Evolutionary conservation across 768 basidiomycete species (phyloP), one percentile per base, ranked within the genome.

Genomic region (Boletus subcaerulescens): DNA sequence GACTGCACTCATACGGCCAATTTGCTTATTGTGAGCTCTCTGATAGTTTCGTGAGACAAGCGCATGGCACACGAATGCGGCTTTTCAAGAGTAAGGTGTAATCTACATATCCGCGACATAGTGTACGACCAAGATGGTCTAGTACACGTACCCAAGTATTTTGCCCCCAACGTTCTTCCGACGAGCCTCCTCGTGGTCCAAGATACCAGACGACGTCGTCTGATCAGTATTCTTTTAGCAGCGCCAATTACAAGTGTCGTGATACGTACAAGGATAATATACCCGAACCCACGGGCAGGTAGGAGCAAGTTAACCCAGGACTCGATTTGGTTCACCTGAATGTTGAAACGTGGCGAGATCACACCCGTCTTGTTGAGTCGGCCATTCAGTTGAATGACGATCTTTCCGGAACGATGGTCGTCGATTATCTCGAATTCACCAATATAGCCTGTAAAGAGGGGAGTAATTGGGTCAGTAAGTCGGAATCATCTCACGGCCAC

Each of bases 311-410:
- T 94, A 80, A 98, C 93, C 96, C 96, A 98, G 60, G 81, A 79
- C 76, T 96, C 92, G 67, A 98, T 97, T 71, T 95, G 88, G 65
- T 74, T 86, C 58, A 91, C 87, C 71, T 94, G 91, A 65, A 98
- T 85, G 77, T 98, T 98, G 84, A 92, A 98, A 51, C 97, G 90
- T 42, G 96, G 95, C n/a, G 95, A 98, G 76, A 98, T 98, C 71
- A 99, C 96, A 65, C 96, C 97, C n/a, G 88, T 89, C 80, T 99
- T 99, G 84, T 99, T 99, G 65, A 99, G 84, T 57, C 93, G 91
- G 44, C 97, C 97, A 69, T 97, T 99, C 54, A 99, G 86, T 77
- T 99, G 95, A 65, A 98, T 84, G 67, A 99, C 95, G 62, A 99
- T 93, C 78, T 98, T 99, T 67, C 93, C 93, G 8, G 93, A 87